Conservation (phyloP, 495 filamentous ascomycete species). For the Xylaria venustula region DNA sequence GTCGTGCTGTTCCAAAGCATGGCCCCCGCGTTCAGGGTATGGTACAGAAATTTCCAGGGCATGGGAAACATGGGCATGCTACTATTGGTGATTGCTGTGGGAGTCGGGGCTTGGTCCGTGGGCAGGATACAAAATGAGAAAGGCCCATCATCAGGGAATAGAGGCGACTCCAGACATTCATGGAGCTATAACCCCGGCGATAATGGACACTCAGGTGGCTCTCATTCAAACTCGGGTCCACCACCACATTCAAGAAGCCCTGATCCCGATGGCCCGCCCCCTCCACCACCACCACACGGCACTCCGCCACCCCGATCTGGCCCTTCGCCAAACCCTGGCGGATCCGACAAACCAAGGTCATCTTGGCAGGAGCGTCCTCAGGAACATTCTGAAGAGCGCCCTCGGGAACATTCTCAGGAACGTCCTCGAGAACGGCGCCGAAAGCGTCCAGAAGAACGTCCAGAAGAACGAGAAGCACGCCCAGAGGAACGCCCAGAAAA, state of each 20-base stretch:
- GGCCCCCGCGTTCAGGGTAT: slow-evolving; percentile 65
- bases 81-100: slow-evolving; percentile 64
- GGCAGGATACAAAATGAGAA: slow-evolving; percentile 62
- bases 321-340: slow-evolving; percentile 26
- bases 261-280: slow-evolving; percentile 31
- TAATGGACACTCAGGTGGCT: slow-evolving; percentile 20
- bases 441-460: not conserved
- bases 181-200: slow-evolving; percentile 25
- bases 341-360: slow-evolving; percentile 33
- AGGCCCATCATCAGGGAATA: slow-evolving; percentile 25
- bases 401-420: slow-evolving; percentile 7
- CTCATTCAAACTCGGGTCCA: slow-evolving; percentile 22
- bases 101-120: slow-evolving; percentile 70
- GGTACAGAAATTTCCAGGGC: slow-evolving; percentile 61
- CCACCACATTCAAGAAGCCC: slow-evolving; percentile 22
- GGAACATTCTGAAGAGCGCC: slow-evolving; percentile 5
- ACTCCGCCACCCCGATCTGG: slow-evolving; percentile 36
- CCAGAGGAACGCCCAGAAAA: not conserved
- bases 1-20: slow-evolving; percentile 68
- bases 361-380: slow-evolving; percentile 45
- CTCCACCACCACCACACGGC: slow-evolving; percentile 38
- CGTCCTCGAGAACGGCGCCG: not conserved
- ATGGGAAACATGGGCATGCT: slow-evolving; percentile 61
- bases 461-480: slow-evolving; percentile 7
- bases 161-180: slow-evolving; percentile 27